Percentiles rank a stretch among this genome's conserved stretches.
Evolutionary conservation across 2,329 filamentous ascomycete genomes (phyloP).

Genomic region (Exserohilum rostratum): DNA sequence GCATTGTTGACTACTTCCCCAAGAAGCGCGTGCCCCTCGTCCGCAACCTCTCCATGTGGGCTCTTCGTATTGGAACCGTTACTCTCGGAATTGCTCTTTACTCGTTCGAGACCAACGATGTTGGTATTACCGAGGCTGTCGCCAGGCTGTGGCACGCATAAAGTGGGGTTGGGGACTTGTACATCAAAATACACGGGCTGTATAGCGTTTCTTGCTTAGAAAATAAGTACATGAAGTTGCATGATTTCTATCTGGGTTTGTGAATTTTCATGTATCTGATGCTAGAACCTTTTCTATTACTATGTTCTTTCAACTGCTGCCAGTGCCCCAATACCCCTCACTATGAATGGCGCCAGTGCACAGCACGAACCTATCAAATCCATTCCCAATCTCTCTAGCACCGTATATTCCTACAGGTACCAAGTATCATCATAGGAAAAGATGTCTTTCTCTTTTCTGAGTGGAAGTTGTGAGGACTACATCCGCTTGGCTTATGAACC

Average conservation of each 20-base stretch:
- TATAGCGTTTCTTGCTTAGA: neutral
- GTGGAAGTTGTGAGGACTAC: too few relatives aligned
- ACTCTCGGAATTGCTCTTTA: slow-evolving; percentile 88
- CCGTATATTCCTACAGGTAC: too few relatives aligned
- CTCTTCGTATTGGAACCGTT: slow-evolving; percentile 77
- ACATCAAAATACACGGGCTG: slow-evolving; percentile 10
- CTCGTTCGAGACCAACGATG: slow-evolving; percentile 98
- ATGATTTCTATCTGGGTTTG: neutral
- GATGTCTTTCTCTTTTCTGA: too few relatives aligned
- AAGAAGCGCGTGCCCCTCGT: slow-evolving; percentile 69
- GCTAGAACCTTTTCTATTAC: neutral
- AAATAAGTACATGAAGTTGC: neutral
- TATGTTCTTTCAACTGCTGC: too few relatives aligned
- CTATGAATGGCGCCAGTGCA: too few relatives aligned
- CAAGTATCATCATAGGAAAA: too few relatives aligned
- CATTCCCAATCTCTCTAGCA: too few relatives aligned
- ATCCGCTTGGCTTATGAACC: too few relatives aligned
- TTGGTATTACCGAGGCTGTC: slow-evolving; percentile 88
- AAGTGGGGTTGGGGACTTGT: slow-evolving; percentile 1
- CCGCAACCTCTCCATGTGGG: slow-evolving; percentile 74
- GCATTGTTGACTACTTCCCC: slow-evolving; percentile 92
- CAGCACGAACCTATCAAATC: too few relatives aligned
- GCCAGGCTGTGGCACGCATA: slow-evolving; percentile 88
- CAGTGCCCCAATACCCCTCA: too few relatives aligned
- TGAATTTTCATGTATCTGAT: neutral